These are phyloP conservation scores for Cryptococcus sp. DNA, from an alignment of 1,284 basidiomycete genomes.

Conservation along the genomic window DNA sequence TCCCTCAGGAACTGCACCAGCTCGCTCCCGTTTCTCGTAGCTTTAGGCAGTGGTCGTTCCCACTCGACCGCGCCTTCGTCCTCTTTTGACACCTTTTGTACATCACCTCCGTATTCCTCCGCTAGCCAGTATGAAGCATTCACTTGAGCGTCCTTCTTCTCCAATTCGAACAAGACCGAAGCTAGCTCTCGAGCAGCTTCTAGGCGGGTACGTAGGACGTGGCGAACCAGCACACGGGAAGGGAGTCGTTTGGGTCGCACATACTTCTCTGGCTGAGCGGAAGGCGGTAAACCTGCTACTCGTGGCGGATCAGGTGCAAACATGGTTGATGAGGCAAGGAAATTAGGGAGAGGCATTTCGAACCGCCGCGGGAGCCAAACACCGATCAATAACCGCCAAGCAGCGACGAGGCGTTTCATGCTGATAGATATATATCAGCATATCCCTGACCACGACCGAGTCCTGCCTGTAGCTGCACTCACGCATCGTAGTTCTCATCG, in stretches of 20 bases:
- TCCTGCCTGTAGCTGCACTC: constrained; percentile 37
- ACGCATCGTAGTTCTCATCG: constrained; percentile 77
- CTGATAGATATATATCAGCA: constrained; percentile 21
- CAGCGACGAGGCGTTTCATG: constrained; percentile 73
- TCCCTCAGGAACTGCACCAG: constrained; percentile 48
- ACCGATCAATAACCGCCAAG: constrained; percentile 87
- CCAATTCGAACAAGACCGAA: constrained; percentile 67
- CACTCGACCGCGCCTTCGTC: constrained; percentile 25
- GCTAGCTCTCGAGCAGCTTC: constrained; percentile 74
- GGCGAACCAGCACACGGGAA: constrained; percentile 76
- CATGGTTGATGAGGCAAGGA: constrained; percentile 49
- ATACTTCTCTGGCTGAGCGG: constrained; percentile 34
- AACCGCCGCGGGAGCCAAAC: constrained; percentile 80
- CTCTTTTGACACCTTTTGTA: constrained; percentile 25
- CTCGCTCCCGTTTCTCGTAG: constrained; percentile 41
- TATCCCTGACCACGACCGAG: background rate
- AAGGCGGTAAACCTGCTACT: constrained; percentile 37
- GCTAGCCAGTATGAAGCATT: constrained; percentile 50
- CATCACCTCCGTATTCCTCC: constrained; percentile 38
- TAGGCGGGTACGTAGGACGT: constrained; percentile 76
- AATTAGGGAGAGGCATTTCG: constrained; percentile 78
- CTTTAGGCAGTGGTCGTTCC: constrained; percentile 39
- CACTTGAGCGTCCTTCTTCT: constrained; percentile 44
- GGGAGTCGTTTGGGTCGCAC: constrained; percentile 60
- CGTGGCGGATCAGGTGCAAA: constrained; percentile 48